These are phyloP conservation scores for Phaffomyces antillensis DNA, from an alignment of 805 yeast genomes.

Conservation along the genomic window DNA sequence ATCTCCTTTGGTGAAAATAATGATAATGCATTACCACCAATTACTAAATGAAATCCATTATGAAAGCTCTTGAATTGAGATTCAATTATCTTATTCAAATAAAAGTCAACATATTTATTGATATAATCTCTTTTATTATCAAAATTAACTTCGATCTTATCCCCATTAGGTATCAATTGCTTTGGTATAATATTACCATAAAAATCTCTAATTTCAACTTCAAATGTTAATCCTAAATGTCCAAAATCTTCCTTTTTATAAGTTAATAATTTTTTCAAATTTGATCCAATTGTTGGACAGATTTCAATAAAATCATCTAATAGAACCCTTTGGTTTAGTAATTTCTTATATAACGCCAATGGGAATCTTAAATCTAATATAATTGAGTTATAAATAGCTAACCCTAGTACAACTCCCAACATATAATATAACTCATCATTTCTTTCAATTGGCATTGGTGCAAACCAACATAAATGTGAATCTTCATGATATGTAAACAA, in stretches of 20 bases:
- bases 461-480: slow-evolving; percentile 73
- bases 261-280: slow-evolving; percentile 40
- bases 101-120: slow-evolving; percentile 52
- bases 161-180: slow-evolving; percentile 57
- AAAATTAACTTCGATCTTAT: slow-evolving; percentile 44
- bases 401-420: slow-evolving; percentile 80
- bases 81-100: slow-evolving; percentile 47
- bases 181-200: slow-evolving; percentile 36
- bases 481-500: slow-evolving; percentile 62
- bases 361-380: slow-evolving; percentile 80
- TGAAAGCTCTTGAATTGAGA: slow-evolving; percentile 51
- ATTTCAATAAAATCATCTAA: slow-evolving; percentile 62
- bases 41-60: slow-evolving; percentile 67
- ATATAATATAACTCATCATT: slow-evolving; percentile 56
- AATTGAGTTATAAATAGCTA: slow-evolving; percentile 87
- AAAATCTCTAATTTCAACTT: slow-evolving; percentile 42
- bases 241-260: slow-evolving; percentile 38
- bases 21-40: slow-evolving; percentile 75
- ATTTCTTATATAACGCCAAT: slow-evolving; percentile 63
- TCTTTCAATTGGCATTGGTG: slow-evolving; percentile 35
- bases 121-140: slow-evolving; percentile 56
- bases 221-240: slow-evolving; percentile 56
- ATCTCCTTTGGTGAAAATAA: slow-evolving; percentile 78
- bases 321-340: slow-evolving; percentile 47
- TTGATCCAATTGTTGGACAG: slow-evolving; percentile 58